Evolutionary conservation across 208 protist genomes (phyloP), one percentile per base, ranked within the genome.

Genomic region (Leishmania guyanensis): DNA sequence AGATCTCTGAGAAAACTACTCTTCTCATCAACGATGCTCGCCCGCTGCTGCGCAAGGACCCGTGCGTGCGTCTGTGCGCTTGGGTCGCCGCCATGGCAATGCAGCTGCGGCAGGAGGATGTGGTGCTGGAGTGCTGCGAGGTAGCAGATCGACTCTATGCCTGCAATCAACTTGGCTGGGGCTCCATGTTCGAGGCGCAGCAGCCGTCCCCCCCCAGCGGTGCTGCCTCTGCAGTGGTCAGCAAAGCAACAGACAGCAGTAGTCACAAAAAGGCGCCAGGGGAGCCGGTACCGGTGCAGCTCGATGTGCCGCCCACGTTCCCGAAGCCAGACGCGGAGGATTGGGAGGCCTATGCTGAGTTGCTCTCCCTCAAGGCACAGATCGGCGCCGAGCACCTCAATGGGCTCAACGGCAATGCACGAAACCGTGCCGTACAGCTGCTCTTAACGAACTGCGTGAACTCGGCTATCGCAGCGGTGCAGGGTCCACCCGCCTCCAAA

Each of bases 1-100:
- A 82, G 14, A 1, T 68, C 14, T 66, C 82, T 5, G 92, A 97
- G 17, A 89, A 89, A 60, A 80, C 64, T 16, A 16, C 75, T 56
- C 62, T 93, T 50, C 64, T 96, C 6, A 78, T 89, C 60, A 92
- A 89, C 71, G 89, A 95, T 17, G 88, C 83, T 43, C 56, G 89
- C 46, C 82, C 90, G 16, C 75, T 95, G 36, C 80, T 97, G 54
- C 75, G 80, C 53, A 60, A 60, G 6, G 94, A 96, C 79, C 92
- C 94, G 29, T 86, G 90, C 16, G 91, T 98, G 29, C 87, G 95
- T 64, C 87, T 98, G 12, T 98, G 94, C 80, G 92, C 89, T 6
- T 90, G 89, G 58, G 82, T 98, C 16, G 91, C 90, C 22, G 54
- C 81, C 1, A 72, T 88, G 33, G 93, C 93, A 50, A 76, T 87